Evolutionary conservation across 2,329 filamentous ascomycete genomes (phyloP), one percentile per base, ranked within the genome.

Genomic region (Nigrograna mackinnonii): DNA sequence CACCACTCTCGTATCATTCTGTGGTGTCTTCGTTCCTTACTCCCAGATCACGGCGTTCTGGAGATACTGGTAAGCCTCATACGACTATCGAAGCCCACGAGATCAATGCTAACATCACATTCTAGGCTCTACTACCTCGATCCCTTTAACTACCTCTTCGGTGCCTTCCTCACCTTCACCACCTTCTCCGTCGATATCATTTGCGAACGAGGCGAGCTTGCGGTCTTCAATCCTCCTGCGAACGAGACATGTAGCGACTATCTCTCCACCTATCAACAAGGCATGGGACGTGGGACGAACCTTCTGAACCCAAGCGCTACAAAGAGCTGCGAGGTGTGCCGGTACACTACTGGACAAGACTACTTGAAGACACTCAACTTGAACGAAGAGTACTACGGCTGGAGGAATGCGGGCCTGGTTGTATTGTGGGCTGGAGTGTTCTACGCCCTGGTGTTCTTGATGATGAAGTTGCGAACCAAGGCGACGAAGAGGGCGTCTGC

Each of bases 21-120:
- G 57, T 28, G 61, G 61, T 74, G 85, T 94, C 31, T 77, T 94
- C 44, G 83, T 83, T 24, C 73, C 74, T 1, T 85, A 85, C 1
- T 64, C 69, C 5, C 70, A 73, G 3, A 78, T 92, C 17, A 86
- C 87, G 0, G 72, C 79, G 2, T 91, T 91, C 76, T 92, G 87
- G 87, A 44, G 61, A 13, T 71, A 69, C 57, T 73, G 69, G 68
- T 36, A 12, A 36, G 34, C 16, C 12, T 12, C 19, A 3, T 4
- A 18, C 2, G 7, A 11, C 22, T 36, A 7, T 6, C 3, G 9
- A 34, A 34, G 16, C 31, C 12, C 17, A 14, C n/a, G n/a, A n/a
- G 3, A n/a, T 34, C 11, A 11, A 34, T n/a, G 17, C 31, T 34
- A 18, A 34, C 2, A 13, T 13, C 3, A 18, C 11, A 34, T 3